A percentile compares a stretch with the other conserved stretches of the same genome.
Conservation (phyloP, 2,329 filamentous ascomycete genomes). For the Tolypocladium guangdongense region DNA sequence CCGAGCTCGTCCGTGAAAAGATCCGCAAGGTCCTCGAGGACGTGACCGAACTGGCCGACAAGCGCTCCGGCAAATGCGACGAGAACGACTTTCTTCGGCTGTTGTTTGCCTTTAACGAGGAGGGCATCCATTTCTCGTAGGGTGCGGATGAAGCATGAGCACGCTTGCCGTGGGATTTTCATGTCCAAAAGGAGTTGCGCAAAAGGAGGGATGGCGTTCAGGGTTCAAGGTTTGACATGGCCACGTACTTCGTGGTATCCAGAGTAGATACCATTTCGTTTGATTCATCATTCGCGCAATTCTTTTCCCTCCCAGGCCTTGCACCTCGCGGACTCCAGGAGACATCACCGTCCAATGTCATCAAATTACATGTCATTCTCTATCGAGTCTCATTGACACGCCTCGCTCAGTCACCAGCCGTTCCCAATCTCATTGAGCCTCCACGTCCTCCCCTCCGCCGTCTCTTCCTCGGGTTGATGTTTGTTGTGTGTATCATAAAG, state of each 20-base stretch:
- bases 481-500: conserved; percentile 5
- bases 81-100: conserved; percentile 85
- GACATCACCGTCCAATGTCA: background rate
- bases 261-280: background rate
- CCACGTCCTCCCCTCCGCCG: background rate
- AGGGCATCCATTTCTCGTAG: conserved; percentile 84
- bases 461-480: background rate
- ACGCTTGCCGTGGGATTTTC: background rate
- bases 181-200: background rate
- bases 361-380: background rate
- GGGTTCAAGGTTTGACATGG: background rate
- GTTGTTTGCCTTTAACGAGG: conserved; percentile 73
- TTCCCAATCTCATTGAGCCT: background rate
- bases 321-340: background rate
- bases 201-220: background rate
- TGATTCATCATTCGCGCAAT: background rate
- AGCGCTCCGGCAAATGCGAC: conserved; percentile 75
- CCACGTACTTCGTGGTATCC: background rate
- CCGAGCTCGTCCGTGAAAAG: conserved; percentile 75
- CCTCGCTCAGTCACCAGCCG: background rate
- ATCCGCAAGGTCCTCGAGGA: conserved; percentile 75
- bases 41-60: conserved; percentile 69
- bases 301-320: background rate
- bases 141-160: background rate
- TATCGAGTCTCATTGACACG: background rate